Evolutionary conservation across 345 rosid species (phyloP).

Genomic region (Gossypium raimondii): DNA sequence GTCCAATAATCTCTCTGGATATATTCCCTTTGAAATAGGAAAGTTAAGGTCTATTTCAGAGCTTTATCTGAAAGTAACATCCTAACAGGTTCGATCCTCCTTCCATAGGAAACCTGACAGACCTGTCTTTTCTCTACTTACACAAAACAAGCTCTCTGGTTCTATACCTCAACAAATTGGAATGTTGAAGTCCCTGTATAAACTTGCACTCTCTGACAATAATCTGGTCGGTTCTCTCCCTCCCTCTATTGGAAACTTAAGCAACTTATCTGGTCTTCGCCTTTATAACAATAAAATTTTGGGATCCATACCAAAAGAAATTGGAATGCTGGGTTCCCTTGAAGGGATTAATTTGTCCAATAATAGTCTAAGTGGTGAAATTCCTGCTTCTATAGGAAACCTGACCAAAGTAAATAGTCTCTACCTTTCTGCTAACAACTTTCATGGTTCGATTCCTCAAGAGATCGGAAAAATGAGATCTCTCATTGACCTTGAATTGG

Average conservation of each 20-base stretch:
- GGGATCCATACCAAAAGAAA: neutral
- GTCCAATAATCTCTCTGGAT: neutral
- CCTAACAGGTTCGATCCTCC: neutral
- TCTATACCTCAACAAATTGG: constrained; percentile 5
- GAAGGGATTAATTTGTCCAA: neutral
- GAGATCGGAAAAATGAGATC: neutral
- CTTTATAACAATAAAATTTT: neutral
- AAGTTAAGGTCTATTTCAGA: neutral
- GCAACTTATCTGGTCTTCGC: neutral
- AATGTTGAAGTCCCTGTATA: neutral
- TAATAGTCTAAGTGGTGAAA: neutral
- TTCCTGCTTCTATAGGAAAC: constrained; percentile 14
- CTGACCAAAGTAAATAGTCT: neutral
- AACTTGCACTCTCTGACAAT: neutral
- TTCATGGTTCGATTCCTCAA: neutral
- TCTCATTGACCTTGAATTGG: neutral
- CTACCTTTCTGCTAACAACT: neutral
- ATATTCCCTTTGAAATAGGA: neutral
- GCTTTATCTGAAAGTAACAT: neutral
- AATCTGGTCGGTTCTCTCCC: neutral
- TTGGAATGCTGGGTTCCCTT: neutral
- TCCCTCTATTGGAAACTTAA: neutral
- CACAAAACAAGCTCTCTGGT: neutral
- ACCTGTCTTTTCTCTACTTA: neutral
- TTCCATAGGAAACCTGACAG: neutral